These are phyloP conservation scores for Aspergillus sparsus DNA, from an alignment of 495 filamentous ascomycete species.

Conservation along the genomic window DNA sequence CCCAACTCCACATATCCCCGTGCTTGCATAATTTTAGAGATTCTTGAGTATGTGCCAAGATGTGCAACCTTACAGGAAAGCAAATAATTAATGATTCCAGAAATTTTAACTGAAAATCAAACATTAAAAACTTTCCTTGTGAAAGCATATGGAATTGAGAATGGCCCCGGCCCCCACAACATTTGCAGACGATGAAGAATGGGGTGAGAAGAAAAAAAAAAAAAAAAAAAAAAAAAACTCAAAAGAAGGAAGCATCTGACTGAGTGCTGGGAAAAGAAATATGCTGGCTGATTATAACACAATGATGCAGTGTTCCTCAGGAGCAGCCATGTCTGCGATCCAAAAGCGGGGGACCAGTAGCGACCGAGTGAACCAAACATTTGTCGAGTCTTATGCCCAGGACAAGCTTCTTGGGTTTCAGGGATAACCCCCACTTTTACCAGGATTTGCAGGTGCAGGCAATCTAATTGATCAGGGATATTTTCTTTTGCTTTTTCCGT, in stretches of 20 bases:
- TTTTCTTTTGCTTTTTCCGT: constrained; percentile 13
- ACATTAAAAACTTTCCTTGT: not conserved
- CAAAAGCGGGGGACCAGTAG: constrained; percentile 6
- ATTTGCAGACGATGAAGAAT: too few relatives aligned
- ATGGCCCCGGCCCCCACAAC: not conserved
- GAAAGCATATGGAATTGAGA: not conserved
- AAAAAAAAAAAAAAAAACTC: not conserved
- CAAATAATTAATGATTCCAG: not conserved
- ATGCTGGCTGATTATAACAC: not conserved
- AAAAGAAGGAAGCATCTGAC: not conserved
- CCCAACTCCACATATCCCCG: not conserved
- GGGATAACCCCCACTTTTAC: constrained; percentile 25
- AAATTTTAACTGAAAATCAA: not conserved
- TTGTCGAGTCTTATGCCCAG: constrained; percentile 16
- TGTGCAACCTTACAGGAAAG: not conserved
- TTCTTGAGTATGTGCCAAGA: not conserved
- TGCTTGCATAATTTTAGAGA: not conserved
- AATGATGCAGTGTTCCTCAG: not conserved
- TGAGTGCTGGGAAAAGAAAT: not conserved
- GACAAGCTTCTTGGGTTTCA: constrained; percentile 32
- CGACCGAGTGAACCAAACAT: constrained; percentile 14
- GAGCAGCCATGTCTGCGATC: not conserved
- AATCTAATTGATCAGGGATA: constrained; percentile 14
- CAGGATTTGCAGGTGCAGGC: constrained; percentile 4
- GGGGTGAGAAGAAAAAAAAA: not conserved